Conservation (phyloP, 495 filamentous ascomycete species). For the Rhizodiscina lignyota region DNA sequence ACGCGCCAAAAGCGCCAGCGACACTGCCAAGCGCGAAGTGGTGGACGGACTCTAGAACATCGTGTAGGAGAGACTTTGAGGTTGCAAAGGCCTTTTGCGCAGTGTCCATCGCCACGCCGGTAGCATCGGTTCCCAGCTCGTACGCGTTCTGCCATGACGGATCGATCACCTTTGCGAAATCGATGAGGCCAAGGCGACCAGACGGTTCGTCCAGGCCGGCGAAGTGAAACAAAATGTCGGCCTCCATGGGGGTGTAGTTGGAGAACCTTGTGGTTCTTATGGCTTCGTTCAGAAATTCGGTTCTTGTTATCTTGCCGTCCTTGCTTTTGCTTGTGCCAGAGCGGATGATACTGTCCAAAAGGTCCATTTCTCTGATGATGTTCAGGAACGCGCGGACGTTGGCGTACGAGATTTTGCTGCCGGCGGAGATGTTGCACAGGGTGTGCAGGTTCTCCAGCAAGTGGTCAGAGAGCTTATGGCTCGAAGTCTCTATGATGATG, state of each 20-base stretch:
- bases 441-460: constrained; percentile 85
- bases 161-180: constrained; percentile 92
- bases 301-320: constrained; percentile 84
- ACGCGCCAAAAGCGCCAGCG: constrained; percentile 92
- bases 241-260: constrained; percentile 94
- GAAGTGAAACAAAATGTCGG: constrained; percentile 97
- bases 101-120: constrained; percentile 26
- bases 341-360: constrained; percentile 80
- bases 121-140: constrained; percentile 23
- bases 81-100: constrained; percentile 28
- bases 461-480: constrained; percentile 94
- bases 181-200: constrained; percentile 60
- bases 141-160: constrained; percentile 65
- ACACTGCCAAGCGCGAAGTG: constrained; percentile 78
- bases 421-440: constrained; percentile 83
- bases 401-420: constrained; percentile 90
- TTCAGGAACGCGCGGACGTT: constrained; percentile 97
- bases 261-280: constrained; percentile 80
- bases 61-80: constrained; percentile 38
- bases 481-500: constrained; percentile 86
- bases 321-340: constrained; percentile 67
- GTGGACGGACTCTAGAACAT: constrained; percentile 61
- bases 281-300: constrained; percentile 92
- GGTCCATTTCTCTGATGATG: constrained; percentile 90
- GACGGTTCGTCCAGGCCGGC: constrained; percentile 80